phyloP scores from a whole-genome alignment of 1,139 yeast species.

The Yarrowia galli region DNA sequence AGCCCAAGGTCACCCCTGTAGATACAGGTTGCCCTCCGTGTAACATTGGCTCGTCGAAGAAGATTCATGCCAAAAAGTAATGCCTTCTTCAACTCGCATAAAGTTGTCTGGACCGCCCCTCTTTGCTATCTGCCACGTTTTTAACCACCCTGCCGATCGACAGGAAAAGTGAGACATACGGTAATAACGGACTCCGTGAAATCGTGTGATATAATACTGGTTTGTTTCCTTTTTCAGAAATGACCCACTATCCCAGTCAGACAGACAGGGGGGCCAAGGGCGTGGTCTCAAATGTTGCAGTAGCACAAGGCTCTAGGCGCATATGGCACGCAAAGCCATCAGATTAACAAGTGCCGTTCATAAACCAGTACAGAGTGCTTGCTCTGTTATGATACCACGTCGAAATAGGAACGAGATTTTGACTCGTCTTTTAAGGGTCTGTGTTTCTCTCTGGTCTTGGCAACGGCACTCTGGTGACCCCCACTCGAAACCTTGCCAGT shows the following conservation, averaged over 20 bases:
- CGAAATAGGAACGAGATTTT: not conserved
- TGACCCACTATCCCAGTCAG: not conserved
- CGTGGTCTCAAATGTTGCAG: too few species aligned
- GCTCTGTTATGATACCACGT: not conserved
- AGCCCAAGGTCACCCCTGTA: too few species aligned
- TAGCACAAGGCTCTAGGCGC: not conserved
- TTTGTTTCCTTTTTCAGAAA: not conserved
- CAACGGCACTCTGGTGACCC: conserved; percentile 29
- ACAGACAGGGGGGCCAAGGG: too few species aligned
- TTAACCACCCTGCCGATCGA: conserved; percentile 11
- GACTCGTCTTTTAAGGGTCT: not conserved
- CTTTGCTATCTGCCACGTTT: conserved; percentile 16
- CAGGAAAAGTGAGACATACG: conserved; percentile 4
- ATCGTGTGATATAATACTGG: not conserved
- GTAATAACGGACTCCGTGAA: conserved; percentile 3
- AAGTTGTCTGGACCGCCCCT: conserved; percentile 2
- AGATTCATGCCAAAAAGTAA: not conserved
- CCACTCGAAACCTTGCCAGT: conserved; percentile 2
- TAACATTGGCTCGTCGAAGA: too few species aligned
- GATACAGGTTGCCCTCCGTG: too few species aligned
- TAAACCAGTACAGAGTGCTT: too few species aligned
- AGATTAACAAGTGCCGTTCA: conserved; percentile 11
- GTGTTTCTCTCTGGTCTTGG: conserved; percentile 1
- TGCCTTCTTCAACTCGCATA: not conserved
- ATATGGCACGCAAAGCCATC: not conserved